phyloP scores from a whole-genome alignment of 2,329 filamentous ascomycete genomes.

The Exserohilum turcica region DNA sequence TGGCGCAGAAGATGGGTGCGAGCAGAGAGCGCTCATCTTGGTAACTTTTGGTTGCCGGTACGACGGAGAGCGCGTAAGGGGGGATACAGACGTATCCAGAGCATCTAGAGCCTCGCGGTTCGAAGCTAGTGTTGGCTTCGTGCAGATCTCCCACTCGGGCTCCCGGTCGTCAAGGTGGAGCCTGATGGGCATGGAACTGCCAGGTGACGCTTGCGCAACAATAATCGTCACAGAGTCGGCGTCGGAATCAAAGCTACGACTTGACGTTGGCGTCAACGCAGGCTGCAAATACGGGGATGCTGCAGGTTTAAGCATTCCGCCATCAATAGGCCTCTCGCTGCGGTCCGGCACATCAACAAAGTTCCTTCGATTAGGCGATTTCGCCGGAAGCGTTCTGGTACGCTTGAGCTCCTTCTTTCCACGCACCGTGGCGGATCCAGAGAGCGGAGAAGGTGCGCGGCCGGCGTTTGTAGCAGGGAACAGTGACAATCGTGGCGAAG shows the following conservation, averaged over 20 bases:
- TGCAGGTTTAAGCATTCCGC: constrained; percentile 12
- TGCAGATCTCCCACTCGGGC: constrained; percentile 40
- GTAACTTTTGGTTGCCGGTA: constrained; percentile 32
- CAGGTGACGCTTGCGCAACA: constrained; percentile 23
- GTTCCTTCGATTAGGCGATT: constrained; percentile 34
- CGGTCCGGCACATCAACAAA: constrained; percentile 20
- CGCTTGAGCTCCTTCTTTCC: constrained; percentile 30
- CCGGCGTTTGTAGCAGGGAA: constrained; percentile 36
- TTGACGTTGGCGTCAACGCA: constrained; percentile 34
- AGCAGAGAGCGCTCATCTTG: constrained; percentile 35
- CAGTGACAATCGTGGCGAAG: constrained; percentile 38
- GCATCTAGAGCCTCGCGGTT: constrained; percentile 10
- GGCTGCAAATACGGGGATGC: constrained; percentile 21
- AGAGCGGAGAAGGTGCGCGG: constrained; percentile 36
- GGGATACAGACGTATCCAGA: constrained; percentile 1
- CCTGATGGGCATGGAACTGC: constrained; percentile 21
- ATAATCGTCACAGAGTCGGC: constrained; percentile 37
- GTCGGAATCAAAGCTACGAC: constrained; percentile 39
- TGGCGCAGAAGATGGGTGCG: constrained; percentile 37
- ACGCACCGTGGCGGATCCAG: constrained; percentile 22
- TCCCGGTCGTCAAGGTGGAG: constrained; percentile 33
- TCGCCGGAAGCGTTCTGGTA: constrained; percentile 38
- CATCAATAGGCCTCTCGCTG: constrained; percentile 8
- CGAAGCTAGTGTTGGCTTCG: constrained; percentile 23
- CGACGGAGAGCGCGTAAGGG: constrained; percentile 19